phyloP scores from a whole-genome alignment of 2,329 filamentous ascomycete genomes.

The Pyrenophora seminiperda region DNA sequence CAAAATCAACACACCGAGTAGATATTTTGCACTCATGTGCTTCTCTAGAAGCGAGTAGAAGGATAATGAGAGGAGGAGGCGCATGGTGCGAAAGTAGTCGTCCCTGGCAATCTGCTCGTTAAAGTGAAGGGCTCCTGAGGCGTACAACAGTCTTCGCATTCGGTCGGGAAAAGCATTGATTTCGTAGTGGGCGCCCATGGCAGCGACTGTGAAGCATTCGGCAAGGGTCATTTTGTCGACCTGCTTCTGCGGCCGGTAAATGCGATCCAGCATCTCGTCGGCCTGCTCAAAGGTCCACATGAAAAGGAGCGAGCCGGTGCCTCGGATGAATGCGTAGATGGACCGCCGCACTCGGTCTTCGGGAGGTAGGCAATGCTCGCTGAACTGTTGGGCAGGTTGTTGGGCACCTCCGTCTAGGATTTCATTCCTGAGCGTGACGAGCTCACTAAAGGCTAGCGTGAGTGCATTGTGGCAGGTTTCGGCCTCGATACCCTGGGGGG shows the following conservation, averaged over 20 bases:
- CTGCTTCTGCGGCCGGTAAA: constrained; percentile 37
- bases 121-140: constrained; percentile 43
- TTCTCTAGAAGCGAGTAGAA: constrained; percentile 47
- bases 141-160: constrained; percentile 39
- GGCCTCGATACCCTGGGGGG: constrained; percentile 25
- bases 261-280: constrained; percentile 42
- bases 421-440: constrained; percentile 40
- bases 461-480: constrained; percentile 45
- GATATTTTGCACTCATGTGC: constrained; percentile 47
- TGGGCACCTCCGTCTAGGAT: constrained; percentile 32
- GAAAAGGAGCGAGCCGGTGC: constrained; percentile 45
- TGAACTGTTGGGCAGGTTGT: constrained; percentile 36
- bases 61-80: constrained; percentile 42
- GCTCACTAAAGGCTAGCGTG: constrained; percentile 43
- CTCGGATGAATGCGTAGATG: constrained; percentile 43
- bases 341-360: constrained; percentile 37
- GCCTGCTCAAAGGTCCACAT: constrained; percentile 43
- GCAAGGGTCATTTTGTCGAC: constrained; percentile 43
- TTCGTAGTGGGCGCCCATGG: constrained; percentile 48
- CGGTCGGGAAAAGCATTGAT: constrained; percentile 42
- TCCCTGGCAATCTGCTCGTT: constrained; percentile 37
- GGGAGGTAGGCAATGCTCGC: constrained; percentile 35
- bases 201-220: constrained; percentile 44
- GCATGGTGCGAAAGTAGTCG: constrained; percentile 44
- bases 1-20: constrained; percentile 37